Base-by-base conservation (phyloP, 2,329 filamentous ascomycete genomes). In the Emericellopsis atlantica region DNA sequence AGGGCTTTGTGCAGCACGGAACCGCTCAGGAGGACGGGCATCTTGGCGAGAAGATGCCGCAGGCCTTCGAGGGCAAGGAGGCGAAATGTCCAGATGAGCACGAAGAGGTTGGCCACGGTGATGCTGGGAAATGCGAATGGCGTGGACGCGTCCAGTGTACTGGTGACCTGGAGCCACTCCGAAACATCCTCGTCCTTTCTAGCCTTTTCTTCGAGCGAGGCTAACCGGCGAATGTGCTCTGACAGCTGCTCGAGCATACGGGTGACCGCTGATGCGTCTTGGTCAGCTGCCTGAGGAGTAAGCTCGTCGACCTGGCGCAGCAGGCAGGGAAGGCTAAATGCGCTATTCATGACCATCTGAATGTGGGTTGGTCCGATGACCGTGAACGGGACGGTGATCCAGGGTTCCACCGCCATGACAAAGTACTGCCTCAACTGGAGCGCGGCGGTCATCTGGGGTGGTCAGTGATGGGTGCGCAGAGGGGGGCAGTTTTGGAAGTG, bases 1-100 rank as follows among this genome's bases (percentile, higher is more conserved):
- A 14, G 8, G 8, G 16, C 14, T 10, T 24, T 22, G 21, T 14
- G 12, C 35, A 22, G 16, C 14, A 10, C 8, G 35, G 5, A 6
- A 10, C n/a, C 4, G 16, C 21, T 16, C 15, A 21, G 35, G 35
- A 37, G 21, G 3, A 37, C 3, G 12, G 22, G 14, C 9, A 21
- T 12, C 35, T 16, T 15, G 6, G n/a, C 8, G 6, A n/a, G n/a
- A n/a, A 37, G n/a, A 29, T 58, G 54, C 2, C 36, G 21, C 9
- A 54, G 43, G 41, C 56, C 59, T 2, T 29, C 4, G 4, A 29
- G 26, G 26, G 26, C 26, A 12, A 58, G 47, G 1, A 57, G 51
- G 8, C 47, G 49, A 33, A 60, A 55, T 2, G 57, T 47, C 58
- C 58, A 61, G 6, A 53, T 44, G 39, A 62, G 55, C 5, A 51